phyloP scores from a whole-genome alignment of 345 rosid genomes.

The Camelina laxa region DNA sequence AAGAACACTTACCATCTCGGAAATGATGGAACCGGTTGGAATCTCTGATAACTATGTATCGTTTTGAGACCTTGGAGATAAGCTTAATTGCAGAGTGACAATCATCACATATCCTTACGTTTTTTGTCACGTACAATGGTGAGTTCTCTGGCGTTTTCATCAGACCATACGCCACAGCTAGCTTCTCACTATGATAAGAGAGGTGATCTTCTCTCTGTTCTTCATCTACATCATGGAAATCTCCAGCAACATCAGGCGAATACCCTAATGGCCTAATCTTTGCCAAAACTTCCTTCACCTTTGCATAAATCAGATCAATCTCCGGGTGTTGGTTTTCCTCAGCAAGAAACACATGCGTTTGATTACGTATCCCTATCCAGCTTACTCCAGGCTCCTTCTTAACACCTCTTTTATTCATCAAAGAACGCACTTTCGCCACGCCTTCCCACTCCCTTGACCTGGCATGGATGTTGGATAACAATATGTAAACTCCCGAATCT shows the following conservation, averaged over 20 bases:
- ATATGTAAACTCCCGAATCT: conserved; percentile 64
- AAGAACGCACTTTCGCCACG: conserved; percentile 62
- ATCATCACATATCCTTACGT: conserved; percentile 82
- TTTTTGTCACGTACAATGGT: conserved; percentile 67
- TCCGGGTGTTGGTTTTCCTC: conserved; percentile 73
- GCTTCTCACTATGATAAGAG: conserved; percentile 80
- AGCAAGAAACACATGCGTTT: conserved; percentile 67
- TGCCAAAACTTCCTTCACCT: conserved; percentile 62
- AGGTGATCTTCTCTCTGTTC: conserved; percentile 80
- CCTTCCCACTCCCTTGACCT: conserved; percentile 75
- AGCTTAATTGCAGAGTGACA: conserved; percentile 84
- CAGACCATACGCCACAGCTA: conserved; percentile 82
- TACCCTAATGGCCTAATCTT: conserved; percentile 75
- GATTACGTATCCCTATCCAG: conserved; percentile 68
- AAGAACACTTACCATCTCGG: conserved; percentile 68
- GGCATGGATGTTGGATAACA: conserved; percentile 58
- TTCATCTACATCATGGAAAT: conserved; percentile 77
- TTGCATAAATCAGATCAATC: conserved; percentile 53
- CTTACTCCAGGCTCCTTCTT: conserved; percentile 94
- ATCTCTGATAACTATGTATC: conserved; percentile 76
- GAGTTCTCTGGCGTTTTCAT: conserved; percentile 66
- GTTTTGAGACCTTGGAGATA: conserved; percentile 60
- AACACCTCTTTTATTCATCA: conserved; percentile 64
- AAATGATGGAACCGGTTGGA: conserved; percentile 83
- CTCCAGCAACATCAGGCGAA: conserved; percentile 62